These are phyloP conservation scores for Bruguiera sexangula DNA, from an alignment of 345 rosid species.

Conservation along the genomic window DNA sequence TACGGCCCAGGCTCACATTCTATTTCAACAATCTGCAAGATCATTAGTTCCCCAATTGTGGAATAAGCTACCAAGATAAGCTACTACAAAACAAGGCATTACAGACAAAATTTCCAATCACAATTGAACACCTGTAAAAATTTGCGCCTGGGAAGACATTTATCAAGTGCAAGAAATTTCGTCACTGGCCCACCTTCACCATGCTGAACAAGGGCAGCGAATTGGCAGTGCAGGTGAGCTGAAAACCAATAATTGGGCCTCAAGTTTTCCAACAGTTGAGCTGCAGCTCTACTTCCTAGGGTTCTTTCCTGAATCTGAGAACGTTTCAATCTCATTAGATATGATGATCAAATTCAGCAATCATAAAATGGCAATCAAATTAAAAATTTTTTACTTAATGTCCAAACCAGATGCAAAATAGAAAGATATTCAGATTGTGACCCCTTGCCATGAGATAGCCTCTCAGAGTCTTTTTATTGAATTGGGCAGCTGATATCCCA, in stretches of 20 bases:
- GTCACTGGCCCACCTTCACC: slow-evolving; percentile 65
- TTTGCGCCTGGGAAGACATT: slow-evolving; percentile 66
- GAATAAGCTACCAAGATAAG: slow-evolving; percentile 22
- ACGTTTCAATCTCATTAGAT: slow-evolving; percentile 8
- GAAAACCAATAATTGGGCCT: slow-evolving; percentile 91
- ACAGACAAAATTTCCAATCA: slow-evolving; percentile 2
- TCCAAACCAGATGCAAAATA: too few species aligned
- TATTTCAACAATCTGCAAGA: slow-evolving; percentile 62
- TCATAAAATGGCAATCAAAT: background rate
- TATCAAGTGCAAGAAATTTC: slow-evolving; percentile 89
- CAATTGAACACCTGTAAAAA: slow-evolving; percentile 61
- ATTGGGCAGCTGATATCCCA: too few species aligned
- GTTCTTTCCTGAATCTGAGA: slow-evolving; percentile 56
- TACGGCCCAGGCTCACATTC: slow-evolving; percentile 77
- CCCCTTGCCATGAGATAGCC: too few species aligned
- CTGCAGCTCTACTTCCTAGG: slow-evolving; percentile 89
- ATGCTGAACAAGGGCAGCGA: slow-evolving; percentile 83
- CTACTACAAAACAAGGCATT: slow-evolving; percentile 6
- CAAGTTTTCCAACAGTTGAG: slow-evolving; percentile 69
- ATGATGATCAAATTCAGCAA: background rate
- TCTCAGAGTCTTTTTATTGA: too few species aligned
- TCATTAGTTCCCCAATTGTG: slow-evolving; percentile 9
- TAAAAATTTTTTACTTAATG: background rate
- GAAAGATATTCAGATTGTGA: too few species aligned
- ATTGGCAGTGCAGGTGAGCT: slow-evolving; percentile 90